Evolutionary conservation across 148 eudicot genomes (phyloP).

Genomic region (Pharnaceum exiguum): DNA sequence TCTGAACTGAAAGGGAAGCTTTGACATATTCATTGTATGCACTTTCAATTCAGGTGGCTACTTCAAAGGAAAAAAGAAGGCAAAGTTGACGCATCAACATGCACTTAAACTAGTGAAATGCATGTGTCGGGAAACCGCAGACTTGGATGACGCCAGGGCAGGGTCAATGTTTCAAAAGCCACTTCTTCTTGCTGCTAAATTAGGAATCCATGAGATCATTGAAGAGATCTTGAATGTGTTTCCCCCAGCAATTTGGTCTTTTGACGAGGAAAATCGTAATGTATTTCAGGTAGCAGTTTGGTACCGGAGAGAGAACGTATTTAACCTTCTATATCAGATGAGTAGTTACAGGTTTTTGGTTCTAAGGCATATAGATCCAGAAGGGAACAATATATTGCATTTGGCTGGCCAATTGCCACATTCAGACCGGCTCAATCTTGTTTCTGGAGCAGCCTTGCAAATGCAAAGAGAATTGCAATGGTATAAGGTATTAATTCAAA

Average conservation of each 20-base stretch:
- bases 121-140: conserved; percentile 14
- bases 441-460: conserved; percentile 25
- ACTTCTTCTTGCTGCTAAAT: conserved; percentile 22
- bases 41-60: conserved; percentile 3
- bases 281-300: conserved; percentile 30
- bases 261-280: conserved; percentile 21
- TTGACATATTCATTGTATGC: neutral
- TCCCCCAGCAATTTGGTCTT: conserved; percentile 26
- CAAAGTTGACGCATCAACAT: conserved; percentile 6
- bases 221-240: conserved; percentile 26
- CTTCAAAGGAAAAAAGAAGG: neutral
- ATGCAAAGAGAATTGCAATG: conserved; percentile 30
- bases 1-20: neutral
- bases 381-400: conserved; percentile 25
- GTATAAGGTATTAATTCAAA: conserved; percentile 18
- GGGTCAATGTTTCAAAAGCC: conserved; percentile 24
- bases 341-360: conserved; percentile 17
- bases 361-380: conserved; percentile 15
- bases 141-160: conserved; percentile 21
- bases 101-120: conserved; percentile 12
- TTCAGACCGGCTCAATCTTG: conserved; percentile 20
- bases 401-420: conserved; percentile 23
- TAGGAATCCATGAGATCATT: conserved; percentile 23
- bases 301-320: conserved; percentile 23
- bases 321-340: conserved; percentile 30